A percentile compares a stretch with the other conserved stretches of the same genome.
These are phyloP conservation scores for Colletotrichum echinochloae DNA, from an alignment of 2,329 filamentous ascomycete genomes.

Conservation along the genomic window DNA sequence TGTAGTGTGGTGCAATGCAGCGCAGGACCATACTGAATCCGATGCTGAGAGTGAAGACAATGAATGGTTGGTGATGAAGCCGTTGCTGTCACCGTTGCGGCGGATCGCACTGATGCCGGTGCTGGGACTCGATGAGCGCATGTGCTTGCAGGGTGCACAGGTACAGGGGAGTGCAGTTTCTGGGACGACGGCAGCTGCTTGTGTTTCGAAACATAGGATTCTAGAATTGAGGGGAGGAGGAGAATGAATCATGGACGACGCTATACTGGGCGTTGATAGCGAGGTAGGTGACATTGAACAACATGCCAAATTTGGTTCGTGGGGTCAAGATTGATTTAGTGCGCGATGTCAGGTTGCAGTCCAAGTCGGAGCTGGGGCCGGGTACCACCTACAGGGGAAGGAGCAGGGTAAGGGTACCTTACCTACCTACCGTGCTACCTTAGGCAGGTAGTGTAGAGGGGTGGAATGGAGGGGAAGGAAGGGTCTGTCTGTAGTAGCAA, in stretches of 20 bases:
- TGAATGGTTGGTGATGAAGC: conserved; percentile 5
- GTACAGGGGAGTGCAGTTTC: conserved; percentile 32
- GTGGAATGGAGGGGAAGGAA: neutral
- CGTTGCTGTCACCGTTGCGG: conserved; percentile 1
- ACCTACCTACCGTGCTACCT: too few relatives aligned
- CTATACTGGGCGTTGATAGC: conserved; percentile 1
- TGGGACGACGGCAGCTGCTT: conserved; percentile 34
- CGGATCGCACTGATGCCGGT: conserved; percentile 14
- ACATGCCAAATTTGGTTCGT: neutral
- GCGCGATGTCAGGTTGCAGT: conserved; percentile 12
- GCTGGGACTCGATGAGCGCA: conserved; percentile 8
- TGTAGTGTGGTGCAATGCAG: conserved; percentile 4
- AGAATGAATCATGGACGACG: conserved; percentile 21
- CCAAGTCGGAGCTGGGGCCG: conserved; percentile 20
- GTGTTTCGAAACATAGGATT: conserved; percentile 39
- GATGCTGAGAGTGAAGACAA: conserved; percentile 1
- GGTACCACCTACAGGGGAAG: conserved; percentile 12
- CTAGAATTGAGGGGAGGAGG: conserved; percentile 36
- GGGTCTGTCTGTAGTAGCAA: too few relatives aligned
- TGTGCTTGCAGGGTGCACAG: conserved; percentile 33
- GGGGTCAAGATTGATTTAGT: conserved; percentile 11
- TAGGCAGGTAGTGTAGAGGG: too few relatives aligned
- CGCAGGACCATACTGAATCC: conserved; percentile 3
- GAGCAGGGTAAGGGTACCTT: too few relatives aligned
- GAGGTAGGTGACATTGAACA: neutral